These are phyloP conservation scores for Botrytis byssoidea DNA, from an alignment of 2,329 filamentous ascomycete species.

Conservation along the genomic window DNA sequence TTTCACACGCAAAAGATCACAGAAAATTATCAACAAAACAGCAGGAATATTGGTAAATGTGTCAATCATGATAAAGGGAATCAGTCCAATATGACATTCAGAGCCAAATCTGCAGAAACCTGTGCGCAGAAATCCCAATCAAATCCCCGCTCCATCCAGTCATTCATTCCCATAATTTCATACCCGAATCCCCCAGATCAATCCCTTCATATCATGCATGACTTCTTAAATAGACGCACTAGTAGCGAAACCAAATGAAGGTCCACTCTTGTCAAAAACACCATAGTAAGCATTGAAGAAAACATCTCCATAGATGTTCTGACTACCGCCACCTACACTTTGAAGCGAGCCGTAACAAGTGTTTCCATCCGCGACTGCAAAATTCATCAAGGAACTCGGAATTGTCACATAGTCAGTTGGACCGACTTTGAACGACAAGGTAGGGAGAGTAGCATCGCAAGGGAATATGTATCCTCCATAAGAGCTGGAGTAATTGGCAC, in stretches of 20 bases:
- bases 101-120: background rate
- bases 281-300: slow-evolving; percentile 39
- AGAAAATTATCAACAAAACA: background rate
- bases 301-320: slow-evolving; percentile 39
- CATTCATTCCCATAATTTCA: background rate
- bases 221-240: slow-evolving; percentile 16
- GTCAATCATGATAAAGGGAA: background rate
- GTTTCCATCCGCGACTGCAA: slow-evolving; percentile 26
- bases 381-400: slow-evolving; percentile 41
- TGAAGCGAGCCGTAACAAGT: slow-evolving; percentile 43
- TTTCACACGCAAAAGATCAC: background rate
- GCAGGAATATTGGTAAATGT: background rate
- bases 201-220: background rate
- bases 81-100: background rate
- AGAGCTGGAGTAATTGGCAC: slow-evolving; percentile 34
- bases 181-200: background rate
- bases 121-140: background rate
- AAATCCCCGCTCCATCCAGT: background rate
- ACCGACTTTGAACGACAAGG: slow-evolving; percentile 40
- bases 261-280: slow-evolving; percentile 33
- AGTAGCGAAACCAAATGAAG: slow-evolving; percentile 36
- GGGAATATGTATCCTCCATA: slow-evolving; percentile 42
- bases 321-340: slow-evolving; percentile 32
- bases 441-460: slow-evolving; percentile 40
- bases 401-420: slow-evolving; percentile 37